Evolutionary conservation across 1,139 yeast genomes (phyloP).

Genomic region (Diutina ranongensis): DNA sequence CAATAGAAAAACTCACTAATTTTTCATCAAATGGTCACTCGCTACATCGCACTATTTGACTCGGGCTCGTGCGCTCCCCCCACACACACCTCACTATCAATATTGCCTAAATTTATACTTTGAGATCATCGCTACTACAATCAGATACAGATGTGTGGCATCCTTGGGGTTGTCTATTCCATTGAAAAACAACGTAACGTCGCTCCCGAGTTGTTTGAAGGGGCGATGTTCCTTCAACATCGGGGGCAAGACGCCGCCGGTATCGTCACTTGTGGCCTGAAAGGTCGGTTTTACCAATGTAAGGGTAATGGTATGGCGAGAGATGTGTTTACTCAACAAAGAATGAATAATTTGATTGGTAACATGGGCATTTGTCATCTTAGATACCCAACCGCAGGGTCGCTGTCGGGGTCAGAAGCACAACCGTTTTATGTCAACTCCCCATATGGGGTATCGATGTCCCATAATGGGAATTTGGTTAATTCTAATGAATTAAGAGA

Average conservation of each 20-base stretch:
- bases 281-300: slow-evolving; percentile 92
- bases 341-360: slow-evolving; percentile 76
- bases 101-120: not conserved
- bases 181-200: slow-evolving; percentile 57
- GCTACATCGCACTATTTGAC: not conserved
- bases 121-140: not conserved
- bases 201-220: slow-evolving; percentile 86
- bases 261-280: slow-evolving; percentile 86
- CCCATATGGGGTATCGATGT: slow-evolving; percentile 83
- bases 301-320: slow-evolving; percentile 99
- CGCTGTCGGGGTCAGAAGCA: slow-evolving; percentile 92
- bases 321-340: slow-evolving; percentile 81
- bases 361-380: slow-evolving; percentile 93
- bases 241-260: slow-evolving; percentile 99
- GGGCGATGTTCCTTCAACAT: slow-evolving; percentile 88
- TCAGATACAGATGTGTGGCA: slow-evolving; percentile 71
- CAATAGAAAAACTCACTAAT: too few species aligned
- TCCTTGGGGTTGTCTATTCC: slow-evolving; percentile 77
- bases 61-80: not conserved
- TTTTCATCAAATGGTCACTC: too few species aligned
- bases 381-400: slow-evolving; percentile 98
- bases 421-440: slow-evolving; percentile 98
- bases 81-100: too few species aligned
- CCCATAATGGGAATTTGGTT: slow-evolving; percentile 92
- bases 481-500: slow-evolving; percentile 68